These are phyloP conservation scores for Xylariomycetidae sp. DNA, from an alignment of 2,329 filamentous ascomycete species.

Conservation along the genomic window DNA sequence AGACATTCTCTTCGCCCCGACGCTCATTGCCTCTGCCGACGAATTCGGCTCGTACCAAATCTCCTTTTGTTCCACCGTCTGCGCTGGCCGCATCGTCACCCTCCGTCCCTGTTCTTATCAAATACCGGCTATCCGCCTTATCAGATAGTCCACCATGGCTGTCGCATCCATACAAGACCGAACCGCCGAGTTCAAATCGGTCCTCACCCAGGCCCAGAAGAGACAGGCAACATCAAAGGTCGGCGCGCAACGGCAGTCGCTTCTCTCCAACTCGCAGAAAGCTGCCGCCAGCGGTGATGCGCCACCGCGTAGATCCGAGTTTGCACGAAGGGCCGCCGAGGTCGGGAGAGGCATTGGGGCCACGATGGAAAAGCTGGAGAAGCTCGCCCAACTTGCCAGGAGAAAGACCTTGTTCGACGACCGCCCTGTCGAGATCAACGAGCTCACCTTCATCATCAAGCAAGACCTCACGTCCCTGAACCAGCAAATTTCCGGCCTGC, in stretches of 20 bases:
- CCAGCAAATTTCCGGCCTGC: conserved; percentile 79
- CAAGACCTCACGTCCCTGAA: conserved; percentile 84
- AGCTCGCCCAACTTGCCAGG: conserved; percentile 88
- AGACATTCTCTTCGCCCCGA: not conserved
- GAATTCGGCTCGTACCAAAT: no score
- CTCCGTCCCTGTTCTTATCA: no score
- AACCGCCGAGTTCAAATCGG: conserved; percentile 89
- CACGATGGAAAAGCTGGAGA: conserved; percentile 93
- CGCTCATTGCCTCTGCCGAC: not conserved
- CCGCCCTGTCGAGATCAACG: conserved; percentile 91
- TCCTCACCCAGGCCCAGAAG: conserved; percentile 79
- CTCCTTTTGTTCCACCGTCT: not conserved
- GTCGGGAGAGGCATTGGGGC: conserved; percentile 87
- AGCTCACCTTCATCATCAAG: conserved; percentile 96
- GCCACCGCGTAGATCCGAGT: conserved; percentile 70
- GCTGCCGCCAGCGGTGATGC: conserved; percentile 49
- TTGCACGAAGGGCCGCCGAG: conserved; percentile 83
- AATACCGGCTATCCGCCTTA: no score
- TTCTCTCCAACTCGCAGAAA: conserved; percentile 70
- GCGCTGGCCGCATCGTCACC: conserved; percentile 2
- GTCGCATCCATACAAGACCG: conserved; percentile 87
- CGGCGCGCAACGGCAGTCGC: conserved; percentile 71
- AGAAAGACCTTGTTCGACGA: conserved; percentile 97
- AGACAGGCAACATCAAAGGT: conserved; percentile 71
- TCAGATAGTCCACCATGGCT: conserved; percentile 44